Percentiles rank a stretch among this genome's conserved stretches.
phyloP scores from a whole-genome alignment of 2,329 filamentous ascomycete genomes.

The Lachnellula hyalina region DNA sequence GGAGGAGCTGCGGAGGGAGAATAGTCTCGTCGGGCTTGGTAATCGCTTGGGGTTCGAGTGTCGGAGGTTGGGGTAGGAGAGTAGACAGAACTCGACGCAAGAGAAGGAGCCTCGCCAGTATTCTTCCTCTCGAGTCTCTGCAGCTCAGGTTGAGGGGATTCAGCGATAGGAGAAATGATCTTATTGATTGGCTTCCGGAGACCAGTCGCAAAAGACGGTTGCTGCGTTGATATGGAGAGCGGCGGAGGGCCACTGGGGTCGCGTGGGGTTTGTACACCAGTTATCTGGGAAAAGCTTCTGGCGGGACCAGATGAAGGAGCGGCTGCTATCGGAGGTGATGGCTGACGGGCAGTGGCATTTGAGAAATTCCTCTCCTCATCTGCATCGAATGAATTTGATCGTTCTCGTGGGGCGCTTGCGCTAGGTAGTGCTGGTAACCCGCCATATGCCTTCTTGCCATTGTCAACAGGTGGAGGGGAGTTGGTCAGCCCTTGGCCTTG shows the following conservation, averaged over 20 bases:
- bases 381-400: conserved; percentile 47
- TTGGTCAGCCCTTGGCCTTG: conserved; percentile 31
- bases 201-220: conserved; percentile 12
- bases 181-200: conserved; percentile 17
- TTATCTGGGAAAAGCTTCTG: conserved; percentile 29
- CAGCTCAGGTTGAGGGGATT: conserved; percentile 15
- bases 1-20: conserved; percentile 47
- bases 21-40: conserved; percentile 42
- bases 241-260: conserved; percentile 22
- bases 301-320: conserved; percentile 16
- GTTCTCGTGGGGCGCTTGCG: conserved; percentile 15
- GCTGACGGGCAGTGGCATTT: conserved; percentile 19
- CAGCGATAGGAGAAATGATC: conserved; percentile 13
- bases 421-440: conserved; percentile 25
- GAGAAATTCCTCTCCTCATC: conserved; percentile 50
- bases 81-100: conserved; percentile 4
- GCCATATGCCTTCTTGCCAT: conserved; percentile 27
- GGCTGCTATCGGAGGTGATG: conserved; percentile 11
- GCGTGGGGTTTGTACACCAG: conserved; percentile 17
- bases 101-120: conserved; percentile 7
- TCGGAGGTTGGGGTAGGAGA: conserved; percentile 22
- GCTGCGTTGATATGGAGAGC: conserved; percentile 24
- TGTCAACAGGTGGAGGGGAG: conserved; percentile 10
- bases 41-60: conserved; percentile 27
- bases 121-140: conserved; percentile 6